These are phyloP conservation scores for Lecanosticta acicola DNA, from an alignment of 2,329 filamentous ascomycete species.

Conservation along the genomic window DNA sequence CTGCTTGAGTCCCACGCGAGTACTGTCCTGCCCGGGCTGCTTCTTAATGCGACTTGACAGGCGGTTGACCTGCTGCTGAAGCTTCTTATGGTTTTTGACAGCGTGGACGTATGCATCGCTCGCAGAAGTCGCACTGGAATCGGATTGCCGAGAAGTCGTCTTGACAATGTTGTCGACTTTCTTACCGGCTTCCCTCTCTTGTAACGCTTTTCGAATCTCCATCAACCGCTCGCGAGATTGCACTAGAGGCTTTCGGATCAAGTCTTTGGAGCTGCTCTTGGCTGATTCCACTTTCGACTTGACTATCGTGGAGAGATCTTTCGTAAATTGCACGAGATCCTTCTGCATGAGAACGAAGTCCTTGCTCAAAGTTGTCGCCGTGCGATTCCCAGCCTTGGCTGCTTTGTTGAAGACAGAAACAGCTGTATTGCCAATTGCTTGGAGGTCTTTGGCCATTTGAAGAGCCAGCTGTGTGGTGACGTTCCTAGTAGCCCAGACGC, in stretches of 20 bases:
- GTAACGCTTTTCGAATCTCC: conserved; percentile 12
- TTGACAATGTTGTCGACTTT: not conserved
- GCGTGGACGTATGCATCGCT: not conserved
- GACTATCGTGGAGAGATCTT: conserved; percentile 14
- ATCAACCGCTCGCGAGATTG: conserved; percentile 13
- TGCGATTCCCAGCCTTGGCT: conserved; percentile 13
- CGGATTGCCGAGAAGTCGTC: no score
- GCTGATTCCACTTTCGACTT: conserved; percentile 12
- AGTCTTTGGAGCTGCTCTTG: conserved; percentile 13
- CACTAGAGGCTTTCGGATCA: conserved; percentile 9
- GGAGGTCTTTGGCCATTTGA: conserved; percentile 22
- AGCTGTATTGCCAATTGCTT: conserved; percentile 22
- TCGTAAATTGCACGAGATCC: conserved; percentile 16
- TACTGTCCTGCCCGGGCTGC: not conserved
- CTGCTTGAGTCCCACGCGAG: not conserved
- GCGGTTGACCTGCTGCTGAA: not conserved
- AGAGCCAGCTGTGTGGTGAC: conserved; percentile 25
- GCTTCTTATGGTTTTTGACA: not conserved
- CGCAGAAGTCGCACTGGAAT: no score
- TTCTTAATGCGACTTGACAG: not conserved
- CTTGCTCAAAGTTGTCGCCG: conserved; percentile 11
- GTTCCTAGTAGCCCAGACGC: conserved; percentile 26
- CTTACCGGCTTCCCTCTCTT: not conserved
- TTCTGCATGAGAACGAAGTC: conserved; percentile 16
- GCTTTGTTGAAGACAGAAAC: conserved; percentile 14